These are phyloP conservation scores for Vitis labrusca DNA, from an alignment of 164 flowering plant genomes.

Conservation along the genomic window DNA sequence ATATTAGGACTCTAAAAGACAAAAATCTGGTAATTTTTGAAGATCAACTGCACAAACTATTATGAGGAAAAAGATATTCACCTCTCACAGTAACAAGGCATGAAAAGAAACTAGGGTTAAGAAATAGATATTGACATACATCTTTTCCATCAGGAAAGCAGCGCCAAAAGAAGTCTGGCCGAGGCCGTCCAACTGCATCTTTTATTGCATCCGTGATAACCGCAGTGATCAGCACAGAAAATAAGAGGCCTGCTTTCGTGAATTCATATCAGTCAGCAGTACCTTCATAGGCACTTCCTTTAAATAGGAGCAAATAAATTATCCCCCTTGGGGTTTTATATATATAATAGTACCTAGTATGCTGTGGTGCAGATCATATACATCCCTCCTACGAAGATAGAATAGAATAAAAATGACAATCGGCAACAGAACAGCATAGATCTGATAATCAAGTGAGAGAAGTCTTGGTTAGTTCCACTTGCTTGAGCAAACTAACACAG, in stretches of 20 bases:
- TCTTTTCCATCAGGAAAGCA: constrained; percentile 81
- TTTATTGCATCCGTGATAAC: constrained; percentile 78
- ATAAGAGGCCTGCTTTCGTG: constrained; percentile 56
- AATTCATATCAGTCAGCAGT: background rate
- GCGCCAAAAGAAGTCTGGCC: constrained; percentile 87
- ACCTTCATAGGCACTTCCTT: background rate
- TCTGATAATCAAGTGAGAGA: constrained; percentile 27
- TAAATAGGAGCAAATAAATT: background rate
- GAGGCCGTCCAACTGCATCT: constrained; percentile 76
- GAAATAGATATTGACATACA: constrained; percentile 27
- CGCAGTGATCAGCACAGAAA: constrained; percentile 61
- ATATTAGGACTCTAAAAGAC: no score
- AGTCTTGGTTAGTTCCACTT: background rate
- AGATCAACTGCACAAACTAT: no score
- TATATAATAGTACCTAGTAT: constrained; percentile 47
- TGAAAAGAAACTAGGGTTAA: background rate
- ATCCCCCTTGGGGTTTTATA: no score
- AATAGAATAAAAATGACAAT: constrained; percentile 34
- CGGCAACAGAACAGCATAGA: constrained; percentile 60
- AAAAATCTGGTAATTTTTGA: no score
- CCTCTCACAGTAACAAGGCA: no score
- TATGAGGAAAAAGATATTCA: no score
- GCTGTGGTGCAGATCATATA: constrained; percentile 84
- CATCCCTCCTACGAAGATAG: constrained; percentile 60
- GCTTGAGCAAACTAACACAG: background rate